Evolutionary conservation across 2,329 filamentous ascomycete species (phyloP), one percentile per base, ranked within the genome.

Genomic region (Annulohypoxylon truncatum): DNA sequence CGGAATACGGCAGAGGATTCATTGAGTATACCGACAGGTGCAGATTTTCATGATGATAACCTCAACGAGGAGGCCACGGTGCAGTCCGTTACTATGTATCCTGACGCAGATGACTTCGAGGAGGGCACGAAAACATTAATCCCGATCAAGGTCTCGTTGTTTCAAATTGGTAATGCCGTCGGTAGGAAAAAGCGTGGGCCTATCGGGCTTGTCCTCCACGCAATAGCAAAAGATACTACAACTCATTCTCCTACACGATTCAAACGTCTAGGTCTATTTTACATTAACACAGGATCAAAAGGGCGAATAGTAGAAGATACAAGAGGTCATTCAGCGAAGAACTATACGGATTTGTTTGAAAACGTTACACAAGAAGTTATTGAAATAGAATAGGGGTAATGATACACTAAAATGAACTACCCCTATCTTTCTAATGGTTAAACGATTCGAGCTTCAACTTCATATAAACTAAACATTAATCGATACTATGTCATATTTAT

Each of bases 241-340:
- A 38, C 18, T 28, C 48, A 13, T 20, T 52, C 28, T 26, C 22
- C 1, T 22, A 20, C 13, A 13, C 28, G 48, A 28, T 60, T 53
- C 31, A 60, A 26, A 22, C 48, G 38, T 47, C 12, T 53, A 9
- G 57, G 48, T 52, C 18, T 60, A 22, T 60, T 60, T 5, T 22
- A 46, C 13, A 53, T 46, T n/a, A 28, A 47, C 35, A 53, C 13
- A 15, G 38, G 10, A 47, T 46, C 26, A 18, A 47, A 35, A 15
- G 28, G 26, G 1, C 47, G 33, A 29, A 28, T 28, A 31, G 4
- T 2, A 31, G 12, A 22, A 4, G 31, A 58, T 7, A 50, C 29
- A n/a, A n/a, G 31, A 26, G 29, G 9, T 13, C 15, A n/a, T 29
- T 40, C n/a, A 50, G 20, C 10, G 2, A 29, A 31, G 6, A 2